Evolutionary conservation across 805 yeast species (phyloP).

Genomic region (Metschnikowia cerradonensis): DNA sequence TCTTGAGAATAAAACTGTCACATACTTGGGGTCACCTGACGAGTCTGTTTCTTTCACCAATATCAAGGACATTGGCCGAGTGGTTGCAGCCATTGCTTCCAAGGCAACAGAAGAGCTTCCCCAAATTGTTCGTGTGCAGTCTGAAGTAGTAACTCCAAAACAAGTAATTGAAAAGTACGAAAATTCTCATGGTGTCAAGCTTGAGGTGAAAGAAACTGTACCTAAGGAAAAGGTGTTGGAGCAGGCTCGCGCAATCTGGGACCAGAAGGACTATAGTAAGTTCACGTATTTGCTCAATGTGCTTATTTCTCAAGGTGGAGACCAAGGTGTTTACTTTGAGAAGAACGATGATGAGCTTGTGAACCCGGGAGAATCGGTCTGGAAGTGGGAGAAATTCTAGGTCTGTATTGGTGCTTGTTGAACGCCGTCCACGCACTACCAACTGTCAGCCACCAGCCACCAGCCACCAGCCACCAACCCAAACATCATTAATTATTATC

Average conservation of each 20-base stretch:
- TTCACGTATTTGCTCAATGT: slow-evolving; percentile 36
- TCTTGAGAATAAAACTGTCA: slow-evolving; percentile 25
- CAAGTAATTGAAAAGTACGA: slow-evolving; percentile 40
- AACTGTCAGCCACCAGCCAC: too few relatives aligned
- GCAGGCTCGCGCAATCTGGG: slow-evolving; percentile 26
- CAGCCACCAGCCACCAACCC: too few relatives aligned
- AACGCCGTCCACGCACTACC: too few relatives aligned
- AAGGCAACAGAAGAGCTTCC: slow-evolving; percentile 35
- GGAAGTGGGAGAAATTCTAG: slow-evolving; percentile 40
- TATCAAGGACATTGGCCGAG: slow-evolving; percentile 41
- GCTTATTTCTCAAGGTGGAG: slow-evolving; percentile 34
- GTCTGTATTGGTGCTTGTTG: not conserved
- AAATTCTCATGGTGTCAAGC: slow-evolving; percentile 28
- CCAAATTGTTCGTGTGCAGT: slow-evolving; percentile 38
- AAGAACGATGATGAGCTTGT: slow-evolving; percentile 38
- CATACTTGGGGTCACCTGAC: slow-evolving; percentile 40
- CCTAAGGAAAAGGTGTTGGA: slow-evolving; percentile 24
- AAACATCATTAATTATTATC: too few relatives aligned
- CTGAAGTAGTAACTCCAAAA: slow-evolving; percentile 36
- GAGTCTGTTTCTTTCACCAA: slow-evolving; percentile 13
- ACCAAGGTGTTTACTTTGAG: slow-evolving; percentile 32
- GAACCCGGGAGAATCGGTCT: slow-evolving; percentile 42
- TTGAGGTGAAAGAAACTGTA: slow-evolving; percentile 23
- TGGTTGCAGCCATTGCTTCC: slow-evolving; percentile 39
- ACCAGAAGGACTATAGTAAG: slow-evolving; percentile 21